Base-by-base conservation (phyloP, 1,139 yeast species). In the Pichia sp. region DNA sequence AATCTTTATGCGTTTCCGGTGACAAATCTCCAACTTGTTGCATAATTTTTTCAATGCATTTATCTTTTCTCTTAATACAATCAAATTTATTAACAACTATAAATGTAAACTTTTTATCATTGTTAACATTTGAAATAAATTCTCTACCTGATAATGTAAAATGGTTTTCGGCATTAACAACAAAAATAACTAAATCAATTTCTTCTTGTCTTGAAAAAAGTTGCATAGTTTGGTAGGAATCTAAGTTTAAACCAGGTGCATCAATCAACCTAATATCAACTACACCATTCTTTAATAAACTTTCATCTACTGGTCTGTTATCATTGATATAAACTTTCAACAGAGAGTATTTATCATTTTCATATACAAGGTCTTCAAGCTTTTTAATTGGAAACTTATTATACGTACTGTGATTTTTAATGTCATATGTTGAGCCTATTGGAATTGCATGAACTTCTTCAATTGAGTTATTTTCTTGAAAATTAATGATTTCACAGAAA, bases 391-490 rank as follows among this genome's bases (percentile, higher is more conserved):
- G 65, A 59, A 72, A 76, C 1, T 70, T 65, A 47, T 76, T 76
- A 64, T 76, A 92, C 0, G 96, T 80, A 4, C 82, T 66, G 51
- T 75, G 82, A 60, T 87, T 83, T 39, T 67, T 68, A 8, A 74
- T 70, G 51, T 80, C 68, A 60, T 89, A 89, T 0, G 68, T 69
- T 7, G 63, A 57, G 1, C 80, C 85, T 23, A 80, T 72, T 8
- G 78, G 77, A n/a, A 94, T 80, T 0, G 98, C 97, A 63, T 94
- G 98, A 0, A 92, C 97, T 60, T 90, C 96, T 63, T 92, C 97
- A 16, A 78, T 59, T 16, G 82, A 78, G 39, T 72, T 68, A 59
- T 92, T 92, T 44, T 82, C 89, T 37, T 78, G 71, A 10, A 90
- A 87, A 62, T 92, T 97, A 23, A 87, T 70, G 3, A 94, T 94